These are phyloP conservation scores for Mucor saturninus DNA, from an alignment of 371 early-diverging fungal genomes.

Conservation along the genomic window DNA sequence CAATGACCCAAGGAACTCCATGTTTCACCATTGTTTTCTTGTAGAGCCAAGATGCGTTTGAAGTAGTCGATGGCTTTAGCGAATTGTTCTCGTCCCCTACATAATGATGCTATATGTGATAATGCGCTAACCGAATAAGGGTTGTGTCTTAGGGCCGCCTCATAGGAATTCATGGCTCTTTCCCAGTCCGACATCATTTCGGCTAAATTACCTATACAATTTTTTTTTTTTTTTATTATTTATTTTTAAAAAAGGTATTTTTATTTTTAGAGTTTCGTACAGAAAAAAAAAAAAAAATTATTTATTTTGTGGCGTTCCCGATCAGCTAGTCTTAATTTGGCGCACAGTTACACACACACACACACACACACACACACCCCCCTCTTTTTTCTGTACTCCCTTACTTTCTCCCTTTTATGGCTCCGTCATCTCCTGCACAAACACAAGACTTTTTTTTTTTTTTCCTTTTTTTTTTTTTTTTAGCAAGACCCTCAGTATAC, in stretches of 20 bases:
- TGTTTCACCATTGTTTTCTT: conserved; percentile 83
- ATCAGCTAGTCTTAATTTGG: conserved; percentile 15
- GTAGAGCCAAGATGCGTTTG: conserved; percentile 78
- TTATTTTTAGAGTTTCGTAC: too few relatives aligned
- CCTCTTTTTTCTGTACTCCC: conserved; percentile 11
- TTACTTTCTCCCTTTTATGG: conserved; percentile 16
- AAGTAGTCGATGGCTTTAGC: conserved; percentile 31
- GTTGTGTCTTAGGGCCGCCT: conserved; percentile 88
- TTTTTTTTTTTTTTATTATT: background rate
- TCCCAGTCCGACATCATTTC: conserved; percentile 81
- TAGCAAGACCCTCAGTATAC: background rate
- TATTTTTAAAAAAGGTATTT: too few relatives aligned
- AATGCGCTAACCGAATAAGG: conserved; percentile 85
- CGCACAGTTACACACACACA: conserved; percentile 14
- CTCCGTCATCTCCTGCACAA: conserved; percentile 21
- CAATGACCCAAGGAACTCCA: conserved; percentile 95
- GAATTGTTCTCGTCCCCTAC: conserved; percentile 69
- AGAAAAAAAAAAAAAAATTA: too few relatives aligned
- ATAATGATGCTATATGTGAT: conserved; percentile 73
- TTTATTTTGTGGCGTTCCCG: too few relatives aligned
- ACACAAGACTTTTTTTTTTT: conserved; percentile 7
- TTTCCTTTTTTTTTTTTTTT: conserved; percentile 9
- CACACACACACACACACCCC: background rate
- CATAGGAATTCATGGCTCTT: conserved; percentile 83
- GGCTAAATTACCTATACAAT: conserved; percentile 63